Evolutionary conservation across 176 grass and related monocot genomes (phyloP), one percentile per base, ranked within the genome.

Genomic region (Elymus sibiricus): DNA sequence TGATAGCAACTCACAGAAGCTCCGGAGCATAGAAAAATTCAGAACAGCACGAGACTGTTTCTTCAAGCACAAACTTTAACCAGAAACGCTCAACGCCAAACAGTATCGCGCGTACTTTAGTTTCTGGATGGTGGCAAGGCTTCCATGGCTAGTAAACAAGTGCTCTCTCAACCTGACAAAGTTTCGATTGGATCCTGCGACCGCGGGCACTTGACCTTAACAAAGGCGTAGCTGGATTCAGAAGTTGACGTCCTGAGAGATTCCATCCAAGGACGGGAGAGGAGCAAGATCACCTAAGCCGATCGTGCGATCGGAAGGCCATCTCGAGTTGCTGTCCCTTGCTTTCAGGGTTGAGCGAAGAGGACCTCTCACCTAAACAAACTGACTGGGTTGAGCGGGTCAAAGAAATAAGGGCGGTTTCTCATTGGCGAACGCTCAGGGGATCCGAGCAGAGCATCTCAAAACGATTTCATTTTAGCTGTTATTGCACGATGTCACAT

Each of bases 41-140:
- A 9, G 19, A 56, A 34, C 12, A 25, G 31, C 25, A 9, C 6
- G 25, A 58, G 35, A 28, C 82, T 81, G 63, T 85, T 59, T 51
- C 69, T 60, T 85, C 9, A 81, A 89, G 82, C 60, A 76, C 37
- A 70, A 70, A 68, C 16, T 7, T 70, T 60, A 7, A 55, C 31
- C 17, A 31, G 43, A 82, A 53, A 80, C 25, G 26, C 43, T 51
- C 29, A 53, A n/a, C 11, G 4, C 75, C 59, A 4, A 17, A 28
- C 27, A 13, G 4, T 2, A 27, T 74, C 6, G 70, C 70, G 39
- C 47, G 40, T 47, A 4, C 70, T 74, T 47, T 24, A 47, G 24
- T 28, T 46, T 62, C 34, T 16, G 44, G 35, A 21, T 5, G 62
- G 22, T 32, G 26, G 35, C 6, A 42, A 24, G 13, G 42, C 58